Conservation (phyloP, 495 filamentous ascomycete genomes). For the Xylaria intraflava region DNA sequence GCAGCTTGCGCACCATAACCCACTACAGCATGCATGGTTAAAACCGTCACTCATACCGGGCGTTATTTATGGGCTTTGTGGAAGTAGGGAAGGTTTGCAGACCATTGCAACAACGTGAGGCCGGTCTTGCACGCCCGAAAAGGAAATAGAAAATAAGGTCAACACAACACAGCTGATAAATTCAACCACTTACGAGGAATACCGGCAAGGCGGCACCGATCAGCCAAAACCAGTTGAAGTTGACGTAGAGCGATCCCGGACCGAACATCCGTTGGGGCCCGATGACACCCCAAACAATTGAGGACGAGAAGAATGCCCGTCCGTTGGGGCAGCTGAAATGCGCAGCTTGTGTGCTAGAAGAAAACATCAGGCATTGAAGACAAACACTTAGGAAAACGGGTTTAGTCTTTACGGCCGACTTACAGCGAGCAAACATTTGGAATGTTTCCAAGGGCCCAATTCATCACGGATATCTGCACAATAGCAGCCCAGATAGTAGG, state of each 20-base stretch:
- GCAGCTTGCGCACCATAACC: slow-evolving; percentile 44
- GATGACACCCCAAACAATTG: slow-evolving; percentile 54
- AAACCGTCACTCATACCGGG: background rate
- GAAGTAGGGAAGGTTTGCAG: background rate
- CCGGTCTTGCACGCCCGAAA: background rate
- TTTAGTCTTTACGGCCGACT: background rate
- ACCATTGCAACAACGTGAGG: background rate
- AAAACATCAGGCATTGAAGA: background rate
- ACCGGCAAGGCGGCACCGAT: slow-evolving; percentile 45
- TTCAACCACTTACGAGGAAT: slow-evolving; percentile 21
- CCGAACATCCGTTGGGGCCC: slow-evolving; percentile 53
- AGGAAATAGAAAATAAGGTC: background rate
- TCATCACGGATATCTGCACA: slow-evolving; percentile 54
- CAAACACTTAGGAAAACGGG: background rate
- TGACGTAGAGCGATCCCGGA: slow-evolving; percentile 50
- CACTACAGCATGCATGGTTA: slow-evolving; percentile 21
- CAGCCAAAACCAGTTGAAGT: slow-evolving; percentile 54
- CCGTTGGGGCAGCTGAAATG: slow-evolving; percentile 57
- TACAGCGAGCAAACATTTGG: slow-evolving; percentile 41
- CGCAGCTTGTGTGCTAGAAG: slow-evolving; percentile 36
- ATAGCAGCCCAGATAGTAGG: slow-evolving; percentile 51
- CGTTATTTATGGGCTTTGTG: background rate
- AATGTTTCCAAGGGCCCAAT: slow-evolving; percentile 55
- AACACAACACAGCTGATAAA: too few relatives aligned
- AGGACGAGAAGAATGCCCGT: slow-evolving; percentile 50